phyloP scores from a whole-genome alignment of 345 rosid species.

The Camelina sativa region DNA sequence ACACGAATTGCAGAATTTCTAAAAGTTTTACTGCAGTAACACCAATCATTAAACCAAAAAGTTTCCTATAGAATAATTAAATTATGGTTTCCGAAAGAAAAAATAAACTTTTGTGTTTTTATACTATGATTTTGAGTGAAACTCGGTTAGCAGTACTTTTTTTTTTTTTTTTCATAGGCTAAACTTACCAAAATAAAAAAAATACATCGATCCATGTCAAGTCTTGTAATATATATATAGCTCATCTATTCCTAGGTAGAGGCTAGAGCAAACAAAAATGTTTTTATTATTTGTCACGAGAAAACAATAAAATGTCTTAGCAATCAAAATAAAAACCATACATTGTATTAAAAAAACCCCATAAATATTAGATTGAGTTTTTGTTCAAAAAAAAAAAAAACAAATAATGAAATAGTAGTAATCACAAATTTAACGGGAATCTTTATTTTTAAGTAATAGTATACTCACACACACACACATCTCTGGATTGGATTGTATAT shows the following conservation, averaged over 20 bases:
- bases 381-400: too few relatives aligned
- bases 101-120: not conserved
- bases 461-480: constrained; percentile 6
- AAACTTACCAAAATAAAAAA: not conserved
- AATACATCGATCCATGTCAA: constrained; percentile 29
- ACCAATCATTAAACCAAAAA: constrained; percentile 16
- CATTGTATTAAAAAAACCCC: constrained; percentile 4
- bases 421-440: constrained; percentile 20
- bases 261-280: constrained; percentile 27
- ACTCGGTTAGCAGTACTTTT: not conserved
- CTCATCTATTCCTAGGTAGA: constrained; percentile 30
- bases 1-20: not conserved
- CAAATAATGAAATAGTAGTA: not conserved
- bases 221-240: constrained; percentile 32
- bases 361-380: not conserved
- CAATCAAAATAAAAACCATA: constrained; percentile 14
- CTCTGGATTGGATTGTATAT: constrained; percentile 30
- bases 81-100: not conserved
- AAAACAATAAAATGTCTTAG: constrained; percentile 24
- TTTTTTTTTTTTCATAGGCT: not conserved
- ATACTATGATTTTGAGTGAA: constrained; percentile 15
- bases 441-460: constrained; percentile 19
- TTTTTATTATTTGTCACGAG: constrained; percentile 44
- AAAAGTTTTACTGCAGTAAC: not conserved
- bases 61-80: not conserved